Evolutionary conservation across 2,329 filamentous ascomycete species (phyloP).

Genomic region (Aphanoascus verrucosus): DNA sequence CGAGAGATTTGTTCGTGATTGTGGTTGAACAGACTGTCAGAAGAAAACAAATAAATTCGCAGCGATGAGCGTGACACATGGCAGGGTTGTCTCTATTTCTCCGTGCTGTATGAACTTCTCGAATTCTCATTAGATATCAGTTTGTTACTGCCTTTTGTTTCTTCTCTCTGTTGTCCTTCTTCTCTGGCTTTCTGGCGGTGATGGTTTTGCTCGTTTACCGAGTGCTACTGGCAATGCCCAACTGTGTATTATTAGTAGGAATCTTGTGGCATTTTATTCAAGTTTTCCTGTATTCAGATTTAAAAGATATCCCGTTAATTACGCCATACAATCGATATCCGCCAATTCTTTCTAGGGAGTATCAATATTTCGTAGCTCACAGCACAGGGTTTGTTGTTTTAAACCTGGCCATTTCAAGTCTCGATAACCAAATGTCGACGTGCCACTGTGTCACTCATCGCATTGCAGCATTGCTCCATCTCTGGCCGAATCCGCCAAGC

Average conservation of each 20-base stretch:
- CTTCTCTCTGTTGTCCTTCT: background rate
- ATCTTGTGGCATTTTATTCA: background rate
- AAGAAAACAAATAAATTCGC: background rate
- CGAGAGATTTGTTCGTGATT: slow-evolving; percentile 2
- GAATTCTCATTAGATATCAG: too few species aligned
- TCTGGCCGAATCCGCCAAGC: background rate
- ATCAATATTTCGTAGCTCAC: too few species aligned
- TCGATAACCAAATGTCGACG: background rate
- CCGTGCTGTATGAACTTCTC: background rate
- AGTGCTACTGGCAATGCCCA: background rate
- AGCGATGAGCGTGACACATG: background rate
- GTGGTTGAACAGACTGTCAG: background rate
- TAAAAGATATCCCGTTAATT: too few species aligned
- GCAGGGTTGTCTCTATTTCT: background rate
- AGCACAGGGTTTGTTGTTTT: too few species aligned
- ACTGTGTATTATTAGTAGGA: slow-evolving; percentile 2
- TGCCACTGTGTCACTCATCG: background rate
- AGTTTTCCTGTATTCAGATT: background rate
- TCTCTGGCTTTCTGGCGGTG: background rate
- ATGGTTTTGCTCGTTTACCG: background rate
- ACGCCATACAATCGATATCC: too few species aligned
- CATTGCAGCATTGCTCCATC: background rate
- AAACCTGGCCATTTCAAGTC: too few species aligned
- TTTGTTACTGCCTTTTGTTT: background rate
- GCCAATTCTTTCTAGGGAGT: too few species aligned